These are phyloP conservation scores for Cadophora luteo-olivacea DNA, from an alignment of 2,329 filamentous ascomycete genomes.

Conservation along the genomic window DNA sequence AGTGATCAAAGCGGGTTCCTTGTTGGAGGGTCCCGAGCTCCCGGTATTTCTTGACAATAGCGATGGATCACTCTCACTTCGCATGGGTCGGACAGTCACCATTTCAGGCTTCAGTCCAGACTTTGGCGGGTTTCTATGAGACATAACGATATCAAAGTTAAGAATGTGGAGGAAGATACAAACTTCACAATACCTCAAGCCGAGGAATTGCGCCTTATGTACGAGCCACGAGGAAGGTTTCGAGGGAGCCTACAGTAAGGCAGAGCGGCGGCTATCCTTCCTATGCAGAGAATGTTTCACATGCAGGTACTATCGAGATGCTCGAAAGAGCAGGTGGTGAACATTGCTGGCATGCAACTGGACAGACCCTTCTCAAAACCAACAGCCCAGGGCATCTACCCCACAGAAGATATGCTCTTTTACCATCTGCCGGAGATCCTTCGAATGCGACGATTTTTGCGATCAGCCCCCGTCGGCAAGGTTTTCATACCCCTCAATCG, in stretches of 20 bases:
- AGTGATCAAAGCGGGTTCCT: slow-evolving; percentile 29
- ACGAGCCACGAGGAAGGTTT: background rate
- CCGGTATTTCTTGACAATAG: background rate
- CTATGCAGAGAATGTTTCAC: slow-evolving; percentile 6
- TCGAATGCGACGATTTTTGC: background rate
- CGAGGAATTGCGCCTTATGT: background rate
- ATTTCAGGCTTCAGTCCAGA: background rate
- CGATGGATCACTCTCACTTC: slow-evolving; percentile 2
- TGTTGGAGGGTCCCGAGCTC: slow-evolving; percentile 18
- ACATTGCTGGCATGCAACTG: background rate
- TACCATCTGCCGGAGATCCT: background rate
- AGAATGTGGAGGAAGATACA: too few relatives aligned
- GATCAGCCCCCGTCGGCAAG: background rate
- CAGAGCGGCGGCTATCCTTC: background rate
- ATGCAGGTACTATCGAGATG: background rate
- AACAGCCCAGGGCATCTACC: background rate
- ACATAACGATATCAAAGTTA: background rate
- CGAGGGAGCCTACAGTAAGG: background rate
- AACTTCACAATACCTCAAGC: too few relatives aligned
- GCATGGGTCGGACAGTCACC: background rate
- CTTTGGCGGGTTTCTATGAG: background rate
- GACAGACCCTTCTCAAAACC: background rate
- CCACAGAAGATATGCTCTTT: background rate
- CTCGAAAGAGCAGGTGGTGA: background rate
- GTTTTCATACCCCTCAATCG: background rate